These are phyloP conservation scores for Drosera spatulata DNA, from an alignment of 179 eudicot genomes.

Conservation along the genomic window DNA sequence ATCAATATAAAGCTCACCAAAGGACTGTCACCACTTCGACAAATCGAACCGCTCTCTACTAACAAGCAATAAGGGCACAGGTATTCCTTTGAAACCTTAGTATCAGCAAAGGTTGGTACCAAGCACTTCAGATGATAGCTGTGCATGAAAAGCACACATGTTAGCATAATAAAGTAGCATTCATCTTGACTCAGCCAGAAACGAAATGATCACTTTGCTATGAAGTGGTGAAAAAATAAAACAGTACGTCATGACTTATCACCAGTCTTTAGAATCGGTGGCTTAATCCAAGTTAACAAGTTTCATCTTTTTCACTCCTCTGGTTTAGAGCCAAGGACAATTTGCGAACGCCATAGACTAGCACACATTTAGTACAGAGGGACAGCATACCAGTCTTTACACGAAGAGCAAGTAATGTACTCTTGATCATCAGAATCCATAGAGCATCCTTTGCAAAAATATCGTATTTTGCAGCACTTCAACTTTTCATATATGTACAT, in stretches of 20 bases:
- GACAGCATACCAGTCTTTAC: constrained; percentile 69
- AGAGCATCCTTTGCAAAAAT: constrained; percentile 55
- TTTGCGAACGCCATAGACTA: too few relatives aligned
- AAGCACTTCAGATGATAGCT: constrained; percentile 76
- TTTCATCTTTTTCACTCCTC: too few relatives aligned
- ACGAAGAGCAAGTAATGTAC: constrained; percentile 56
- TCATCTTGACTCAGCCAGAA: too few relatives aligned
- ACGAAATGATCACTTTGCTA: too few relatives aligned
- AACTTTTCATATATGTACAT: constrained; percentile 42
- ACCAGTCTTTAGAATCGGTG: too few relatives aligned
- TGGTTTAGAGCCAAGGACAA: too few relatives aligned
- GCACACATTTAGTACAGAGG: constrained; percentile 6
- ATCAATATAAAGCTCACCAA: constrained; percentile 38
- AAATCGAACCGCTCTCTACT: constrained; percentile 53
- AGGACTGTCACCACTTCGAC: constrained; percentile 38
- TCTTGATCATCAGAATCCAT: constrained; percentile 41
- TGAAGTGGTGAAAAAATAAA: too few relatives aligned
- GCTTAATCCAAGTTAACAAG: too few relatives aligned
- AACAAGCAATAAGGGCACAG: constrained; percentile 64
- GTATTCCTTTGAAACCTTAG: constrained; percentile 13
- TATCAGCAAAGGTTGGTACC: constrained; percentile 25
- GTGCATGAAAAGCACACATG: constrained; percentile 11
- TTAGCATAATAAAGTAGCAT: background rate
- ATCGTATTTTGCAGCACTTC: constrained; percentile 36
- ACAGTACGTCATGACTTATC: too few relatives aligned